phyloP scores from a whole-genome alignment of 345 rosid species.

The Eucalyptus marginata region DNA sequence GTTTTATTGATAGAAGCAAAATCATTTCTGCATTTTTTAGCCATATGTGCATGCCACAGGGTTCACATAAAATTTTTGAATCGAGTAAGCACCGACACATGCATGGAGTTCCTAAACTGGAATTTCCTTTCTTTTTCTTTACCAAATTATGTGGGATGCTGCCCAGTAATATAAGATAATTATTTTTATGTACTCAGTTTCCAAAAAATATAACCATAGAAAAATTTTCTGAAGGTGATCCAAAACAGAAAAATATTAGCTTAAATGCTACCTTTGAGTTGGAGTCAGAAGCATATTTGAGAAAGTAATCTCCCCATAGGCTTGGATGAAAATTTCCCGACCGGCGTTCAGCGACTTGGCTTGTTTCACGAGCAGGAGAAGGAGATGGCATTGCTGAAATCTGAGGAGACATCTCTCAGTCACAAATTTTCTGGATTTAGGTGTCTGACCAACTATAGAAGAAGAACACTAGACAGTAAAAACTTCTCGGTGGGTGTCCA shows the following conservation, averaged over 20 bases:
- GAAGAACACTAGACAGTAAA: neutral
- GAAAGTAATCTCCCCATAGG: neutral
- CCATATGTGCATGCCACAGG: neutral
- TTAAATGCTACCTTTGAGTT: neutral
- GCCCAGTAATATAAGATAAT: neutral
- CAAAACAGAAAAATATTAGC: neutral
- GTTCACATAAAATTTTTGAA: neutral
- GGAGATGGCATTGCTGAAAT: neutral
- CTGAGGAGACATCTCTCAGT: neutral
- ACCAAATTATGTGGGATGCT: neutral
- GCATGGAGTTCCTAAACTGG: neutral
- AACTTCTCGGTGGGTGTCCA: neutral
- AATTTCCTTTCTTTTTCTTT: neutral
- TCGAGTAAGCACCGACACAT: neutral
- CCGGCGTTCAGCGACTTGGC: neutral
- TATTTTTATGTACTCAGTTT: neutral
- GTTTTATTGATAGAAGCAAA: neutral
- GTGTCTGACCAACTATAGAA: neutral
- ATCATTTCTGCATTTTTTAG: neutral
- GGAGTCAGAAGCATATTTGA: neutral
- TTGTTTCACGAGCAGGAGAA: neutral
- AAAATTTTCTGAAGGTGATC: neutral
- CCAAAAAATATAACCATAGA: neutral
- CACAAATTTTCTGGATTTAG: neutral
- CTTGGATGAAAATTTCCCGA: neutral